Evolutionary conservation across 1,139 yeast species (phyloP).

Genomic region (Schizosaccharomyces versatilis): DNA sequence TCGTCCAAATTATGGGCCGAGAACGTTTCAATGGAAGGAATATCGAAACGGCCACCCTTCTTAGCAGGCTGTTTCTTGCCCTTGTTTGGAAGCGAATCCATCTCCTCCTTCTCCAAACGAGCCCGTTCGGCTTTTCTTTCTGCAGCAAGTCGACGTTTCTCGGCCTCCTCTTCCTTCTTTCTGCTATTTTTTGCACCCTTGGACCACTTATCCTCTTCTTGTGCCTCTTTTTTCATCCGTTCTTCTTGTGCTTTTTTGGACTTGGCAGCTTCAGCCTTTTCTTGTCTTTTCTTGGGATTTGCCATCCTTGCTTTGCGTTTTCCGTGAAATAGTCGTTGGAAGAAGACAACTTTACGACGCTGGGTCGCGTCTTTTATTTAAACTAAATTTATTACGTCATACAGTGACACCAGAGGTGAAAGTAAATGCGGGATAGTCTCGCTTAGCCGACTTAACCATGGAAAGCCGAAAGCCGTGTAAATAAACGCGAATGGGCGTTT

Average conservation of each 20-base stretch:
- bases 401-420: too few species aligned
- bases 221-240: slow-evolving; percentile 17
- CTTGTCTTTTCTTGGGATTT: slow-evolving; percentile 2
- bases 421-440: too few species aligned
- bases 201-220: slow-evolving; percentile 46
- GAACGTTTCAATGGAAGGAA: slow-evolving; percentile 26
- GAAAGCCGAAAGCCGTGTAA: too few species aligned
- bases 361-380: too few species aligned
- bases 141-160: slow-evolving; percentile 3
- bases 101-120: slow-evolving; percentile 36
- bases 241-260: not conserved
- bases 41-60: slow-evolving; percentile 40
- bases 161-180: slow-evolving; percentile 15
- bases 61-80: slow-evolving; percentile 44
- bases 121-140: slow-evolving; percentile 22
- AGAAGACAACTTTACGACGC: too few species aligned
- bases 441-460: too few species aligned
- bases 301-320: not conserved
- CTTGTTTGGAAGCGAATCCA: slow-evolving; percentile 38
- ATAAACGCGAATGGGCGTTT: too few species aligned
- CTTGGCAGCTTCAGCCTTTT: slow-evolving; percentile 3
- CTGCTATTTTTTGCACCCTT: slow-evolving; percentile 37
- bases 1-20: slow-evolving; percentile 57
- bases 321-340: too few species aligned
- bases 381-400: too few species aligned